phyloP scores from a whole-genome alignment of 2,329 filamentous ascomycete species.

The Colletotrichum horii region DNA sequence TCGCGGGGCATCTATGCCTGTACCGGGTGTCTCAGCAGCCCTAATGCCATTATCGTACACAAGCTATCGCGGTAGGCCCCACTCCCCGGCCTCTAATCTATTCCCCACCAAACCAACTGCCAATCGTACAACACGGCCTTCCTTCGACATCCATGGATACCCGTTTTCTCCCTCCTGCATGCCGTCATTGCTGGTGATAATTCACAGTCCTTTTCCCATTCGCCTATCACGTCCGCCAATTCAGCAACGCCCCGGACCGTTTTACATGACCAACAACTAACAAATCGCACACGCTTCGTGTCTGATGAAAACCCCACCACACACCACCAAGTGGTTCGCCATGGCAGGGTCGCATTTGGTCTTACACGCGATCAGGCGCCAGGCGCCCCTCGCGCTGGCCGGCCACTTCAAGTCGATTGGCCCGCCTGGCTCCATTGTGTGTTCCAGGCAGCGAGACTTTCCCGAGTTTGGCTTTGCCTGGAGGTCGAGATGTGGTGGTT shows the following conservation, averaged over 20 bases:
- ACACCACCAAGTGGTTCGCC: not conserved
- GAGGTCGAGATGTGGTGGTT: not conserved
- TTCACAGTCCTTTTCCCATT: not conserved
- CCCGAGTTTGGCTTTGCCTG: not conserved
- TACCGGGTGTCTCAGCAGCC: not conserved
- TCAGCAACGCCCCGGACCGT: not conserved
- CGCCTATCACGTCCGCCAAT: not conserved
- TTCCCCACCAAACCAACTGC: not conserved
- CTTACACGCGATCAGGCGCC: not conserved
- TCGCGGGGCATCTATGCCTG: not conserved
- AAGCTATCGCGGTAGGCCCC: not conserved
- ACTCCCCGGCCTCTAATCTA: not conserved
- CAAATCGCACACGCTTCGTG: not conserved
- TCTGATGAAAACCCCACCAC: not conserved
- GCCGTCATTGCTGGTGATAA: not conserved
- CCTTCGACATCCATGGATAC: not conserved
- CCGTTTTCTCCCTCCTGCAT: not conserved
- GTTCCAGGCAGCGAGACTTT: not conserved
- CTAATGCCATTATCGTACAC: constrained; percentile 10
- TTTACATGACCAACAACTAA: not conserved
- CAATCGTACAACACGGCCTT: not conserved
- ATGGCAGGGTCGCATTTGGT: not conserved
- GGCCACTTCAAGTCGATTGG: not conserved
- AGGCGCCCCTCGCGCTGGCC: not conserved
- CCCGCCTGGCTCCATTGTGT: not conserved